Evolutionary conservation across 2,329 filamentous ascomycete species (phyloP), one percentile per base, ranked within the genome.

Genomic region (Fusarium poae): DNA sequence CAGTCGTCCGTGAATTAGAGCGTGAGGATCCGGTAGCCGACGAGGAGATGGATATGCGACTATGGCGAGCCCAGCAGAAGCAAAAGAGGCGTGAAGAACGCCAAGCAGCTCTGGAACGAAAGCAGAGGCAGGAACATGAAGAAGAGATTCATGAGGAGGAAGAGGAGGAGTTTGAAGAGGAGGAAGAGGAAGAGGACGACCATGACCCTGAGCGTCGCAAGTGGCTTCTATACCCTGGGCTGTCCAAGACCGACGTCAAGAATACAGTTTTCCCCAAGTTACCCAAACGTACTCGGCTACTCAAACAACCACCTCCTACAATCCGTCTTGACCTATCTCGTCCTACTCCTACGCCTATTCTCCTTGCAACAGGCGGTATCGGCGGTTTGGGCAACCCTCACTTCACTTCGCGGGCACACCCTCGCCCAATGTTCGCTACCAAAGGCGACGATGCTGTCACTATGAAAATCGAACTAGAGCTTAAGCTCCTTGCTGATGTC

Each of bases 401-500:
- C 78, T 99, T 98, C 75, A 88, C 92, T 32, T 92, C 92, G 6
- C 90, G 90, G 56, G 86, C 89, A n/a, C 86, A 88, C 50, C 87
- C 89, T 5, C 86, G 91, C 42, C 96, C 96, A 1, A 91, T 95
- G 74, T 97, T 94, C 77, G 96, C 95, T 8, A 97, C 94, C 1
- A 92, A 89, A 71, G 96, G 96, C 42, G 93, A 97, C 71, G 84
- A 87, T 15, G 92, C 93, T 37, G 88, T 96, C 73, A 90, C 88
- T 39, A 83, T 99, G 75, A 89, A 90, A 48, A 82, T 99, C 35
- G 90, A 97, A 76, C 86, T 99, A 16, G 96, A 99, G 78, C 86
- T 99, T 65, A 98, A 97, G 83, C 87, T 99, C 12, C 89, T 99
- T 40, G 96, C 96, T 7, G 96, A 99, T 79, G 91, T 99, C 10